Base-by-base conservation (phyloP, 129 eudicot species). In the Flaveria trinervia region DNA sequence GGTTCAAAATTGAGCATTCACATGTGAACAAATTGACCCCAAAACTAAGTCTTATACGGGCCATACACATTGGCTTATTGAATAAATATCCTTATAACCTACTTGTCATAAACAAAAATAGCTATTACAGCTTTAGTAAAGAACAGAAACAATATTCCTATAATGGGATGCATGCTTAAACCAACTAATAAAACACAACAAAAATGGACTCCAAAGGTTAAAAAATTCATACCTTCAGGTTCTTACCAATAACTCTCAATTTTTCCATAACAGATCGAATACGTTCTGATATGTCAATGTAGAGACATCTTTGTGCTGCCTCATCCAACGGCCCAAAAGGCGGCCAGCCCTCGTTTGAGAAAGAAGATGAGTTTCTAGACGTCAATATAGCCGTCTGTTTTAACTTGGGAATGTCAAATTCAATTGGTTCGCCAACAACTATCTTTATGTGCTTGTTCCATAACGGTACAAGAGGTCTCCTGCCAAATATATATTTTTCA, bases 341-440 rank as follows among this genome's bases (percentile, higher is more conserved):
- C 13, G 99, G 97, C 99, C 99, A 94, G 9, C 90, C 89, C 14
- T 49, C 15, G n/a, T 39, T 71, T 9, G 72, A 76, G 70, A 66
- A 79, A 79, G 54, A 41, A 33, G 86, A 80, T 22, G 64, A 68
- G 68, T 89, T 82, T 67, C 84, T 88, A 9, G 97, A 86, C 70
- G 65, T 78, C 48, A 81, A 66, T 10, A 83, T 2, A 3, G 99
- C 99, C 15, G 59, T 80, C 77, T 85, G 81, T 73, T 85, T 91
- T 88, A 94, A 51, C 70, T 86, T 66, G 41, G 89, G 86, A 71
- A 94, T 71, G 76, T 94, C 87, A 44, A 94, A 89, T 74, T 83
- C 84, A n/a, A 94, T 87, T 14, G 99, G 99, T 66, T 94, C 97
- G 1, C 99, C 99, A 1, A 94, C 77, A 0, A 80, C 64, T 15